Percentiles rank a stretch among this genome's conserved stretches.
phyloP scores from a whole-genome alignment of 1,139 yeast genomes.

The Candida dubliniensis region DNA sequence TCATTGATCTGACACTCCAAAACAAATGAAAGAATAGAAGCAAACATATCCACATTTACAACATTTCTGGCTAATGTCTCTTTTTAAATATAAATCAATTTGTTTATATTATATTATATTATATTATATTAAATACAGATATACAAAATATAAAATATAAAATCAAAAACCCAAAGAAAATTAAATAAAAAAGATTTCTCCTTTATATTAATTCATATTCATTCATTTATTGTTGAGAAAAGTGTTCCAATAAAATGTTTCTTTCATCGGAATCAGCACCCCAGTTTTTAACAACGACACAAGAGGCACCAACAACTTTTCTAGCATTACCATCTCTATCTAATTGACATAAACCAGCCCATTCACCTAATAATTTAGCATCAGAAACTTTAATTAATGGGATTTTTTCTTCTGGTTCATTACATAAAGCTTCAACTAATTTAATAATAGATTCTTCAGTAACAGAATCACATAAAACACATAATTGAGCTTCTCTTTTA shows the following conservation, averaged over 20 bases:
- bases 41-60: too few species aligned
- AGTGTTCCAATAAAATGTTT: constrained; percentile 94
- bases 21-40: too few species aligned
- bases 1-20: too few species aligned
- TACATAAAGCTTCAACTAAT: constrained; percentile 98
- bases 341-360: constrained; percentile 99
- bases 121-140: neutral
- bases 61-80: neutral
- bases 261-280: constrained; percentile 99
- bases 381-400: constrained; percentile 99
- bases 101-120: neutral
- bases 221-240: constrained; percentile 74
- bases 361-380: constrained; percentile 99
- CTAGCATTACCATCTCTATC: constrained; percentile 99
- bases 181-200: neutral
- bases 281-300: constrained; percentile 99
- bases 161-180: neutral
- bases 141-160: neutral
- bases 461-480: constrained; percentile 97
- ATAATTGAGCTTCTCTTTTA: constrained; percentile 96
- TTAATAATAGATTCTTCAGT: constrained; percentile 96
- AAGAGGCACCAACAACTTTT: constrained; percentile 99
- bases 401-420: constrained; percentile 94
- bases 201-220: constrained; percentile 4
- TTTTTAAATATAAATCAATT: neutral